Base-by-base conservation (phyloP, 2,329 filamentous ascomycete genomes). In the Trichoderma atrobrunneum region DNA sequence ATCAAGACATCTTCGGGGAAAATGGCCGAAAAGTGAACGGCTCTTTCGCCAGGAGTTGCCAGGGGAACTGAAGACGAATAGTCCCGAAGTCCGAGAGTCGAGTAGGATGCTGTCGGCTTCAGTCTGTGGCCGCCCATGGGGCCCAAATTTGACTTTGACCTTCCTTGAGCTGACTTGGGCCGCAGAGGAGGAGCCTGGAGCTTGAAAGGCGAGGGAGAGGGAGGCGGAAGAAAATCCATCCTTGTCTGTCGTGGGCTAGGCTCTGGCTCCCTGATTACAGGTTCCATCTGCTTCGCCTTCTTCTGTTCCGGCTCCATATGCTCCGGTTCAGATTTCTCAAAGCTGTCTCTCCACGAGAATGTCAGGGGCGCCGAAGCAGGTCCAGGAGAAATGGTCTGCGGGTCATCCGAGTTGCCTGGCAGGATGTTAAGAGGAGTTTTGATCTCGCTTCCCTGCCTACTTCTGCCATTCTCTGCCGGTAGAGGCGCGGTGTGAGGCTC, bases 301-400 rank as follows among this genome's bases (percentile, higher is more conserved):
- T 71, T 67, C 30, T 65, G 61, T 26, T 71, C 61, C 34, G 59
- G 59, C 39, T 62, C 60, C 60, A 66, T 73, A 26, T 39, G 51
- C 39, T 66, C 62, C 10, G 34, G 26, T 24, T 60, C 34, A 14
- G 39, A 21, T 14, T 72, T 71, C 64, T 86, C 85, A 64, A 83
- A 82, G 72, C 73, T 77, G 71, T 87, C 84, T 10, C 84, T 83
- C 88, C 89, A 92, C 1, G 87, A 87, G 70, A 89, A 87, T 67
- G 84, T 89, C 10, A 89, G 88, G 1, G 91, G 91, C 2, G 91
- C 90, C 2, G 90, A 92, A 0, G 90, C 91, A 12, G 91, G 90
- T 0, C 90, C 90, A 0, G 89, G 87, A 1, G 87, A 88, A 24
- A 90, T 84, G 4, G 84, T 79, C 48, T 86, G 85, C 10, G 82